Evolutionary conservation across 2,329 filamentous ascomycete genomes (phyloP).

Genomic region (Trichophyton verrucosum): DNA sequence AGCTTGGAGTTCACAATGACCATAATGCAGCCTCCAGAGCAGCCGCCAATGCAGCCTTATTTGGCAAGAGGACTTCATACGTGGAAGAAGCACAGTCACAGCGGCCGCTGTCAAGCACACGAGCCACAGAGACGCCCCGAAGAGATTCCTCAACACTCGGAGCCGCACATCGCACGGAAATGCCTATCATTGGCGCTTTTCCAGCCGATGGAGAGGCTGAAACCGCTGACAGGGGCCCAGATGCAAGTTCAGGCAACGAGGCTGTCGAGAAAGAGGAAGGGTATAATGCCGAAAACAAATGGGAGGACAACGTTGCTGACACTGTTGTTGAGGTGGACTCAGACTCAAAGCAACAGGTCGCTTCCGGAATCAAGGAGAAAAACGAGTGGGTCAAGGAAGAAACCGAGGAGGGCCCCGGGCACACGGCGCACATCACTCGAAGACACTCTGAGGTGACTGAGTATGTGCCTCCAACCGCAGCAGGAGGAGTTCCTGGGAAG

Average conservation of each 20-base stretch:
- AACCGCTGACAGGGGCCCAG: background rate
- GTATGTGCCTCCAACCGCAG: background rate
- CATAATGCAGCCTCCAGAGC: background rate
- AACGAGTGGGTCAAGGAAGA: constrained; percentile 2
- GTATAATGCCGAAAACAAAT: background rate
- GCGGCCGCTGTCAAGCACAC: background rate
- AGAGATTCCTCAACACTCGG: background rate
- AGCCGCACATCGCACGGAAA: background rate
- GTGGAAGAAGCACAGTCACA: background rate
- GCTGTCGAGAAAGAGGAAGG: background rate
- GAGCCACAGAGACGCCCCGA: background rate
- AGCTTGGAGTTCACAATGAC: constrained; percentile 1
- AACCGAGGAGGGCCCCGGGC: background rate
- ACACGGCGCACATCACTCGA: background rate
- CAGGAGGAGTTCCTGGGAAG: background rate
- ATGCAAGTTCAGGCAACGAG: background rate
- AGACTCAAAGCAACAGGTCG: background rate
- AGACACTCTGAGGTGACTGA: background rate
- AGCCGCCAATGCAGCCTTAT: background rate
- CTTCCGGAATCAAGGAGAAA: background rate
- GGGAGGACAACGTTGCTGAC: background rate
- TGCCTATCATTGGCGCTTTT: background rate
- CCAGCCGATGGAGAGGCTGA: background rate
- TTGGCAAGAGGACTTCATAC: background rate
- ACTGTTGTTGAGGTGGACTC: background rate